Percentiles rank a stretch among this genome's conserved stretches.
These are phyloP conservation scores for Tetraselmis striata DNA, from an alignment of 139 green algal species.

Conservation along the genomic window DNA sequence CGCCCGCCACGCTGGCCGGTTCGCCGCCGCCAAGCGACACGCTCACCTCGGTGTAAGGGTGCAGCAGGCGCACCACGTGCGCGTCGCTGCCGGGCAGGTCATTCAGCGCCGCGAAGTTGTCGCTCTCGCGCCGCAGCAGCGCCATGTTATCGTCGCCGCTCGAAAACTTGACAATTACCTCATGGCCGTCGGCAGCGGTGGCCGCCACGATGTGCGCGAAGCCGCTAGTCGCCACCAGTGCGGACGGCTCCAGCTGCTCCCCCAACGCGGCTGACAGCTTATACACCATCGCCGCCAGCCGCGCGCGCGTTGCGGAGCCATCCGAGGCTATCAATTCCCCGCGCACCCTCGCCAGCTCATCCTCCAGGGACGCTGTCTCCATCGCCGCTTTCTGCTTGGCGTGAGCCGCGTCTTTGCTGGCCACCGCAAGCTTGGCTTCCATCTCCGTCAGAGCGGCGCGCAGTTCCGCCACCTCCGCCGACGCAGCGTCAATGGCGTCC, in stretches of 20 bases:
- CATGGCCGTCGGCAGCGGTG: not conserved
- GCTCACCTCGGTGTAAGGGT: not conserved
- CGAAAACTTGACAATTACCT: not conserved
- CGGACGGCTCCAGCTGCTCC: not conserved
- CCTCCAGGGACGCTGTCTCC: not conserved
- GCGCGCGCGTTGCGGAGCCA: not conserved
- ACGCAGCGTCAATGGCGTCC: no score
- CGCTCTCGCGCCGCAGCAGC: not conserved
- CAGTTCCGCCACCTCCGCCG: not conserved
- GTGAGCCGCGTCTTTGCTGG: not conserved
- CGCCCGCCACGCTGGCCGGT: not conserved
- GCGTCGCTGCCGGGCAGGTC: not conserved
- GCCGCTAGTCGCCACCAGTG: not conserved
- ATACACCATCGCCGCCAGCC: not conserved
- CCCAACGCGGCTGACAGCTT: not conserved
- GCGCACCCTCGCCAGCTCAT: not conserved
- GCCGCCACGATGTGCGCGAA: not conserved
- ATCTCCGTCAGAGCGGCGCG: not conserved
- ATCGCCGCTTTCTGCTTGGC: not conserved
- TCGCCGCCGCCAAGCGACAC: not conserved
- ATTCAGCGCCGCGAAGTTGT: not conserved
- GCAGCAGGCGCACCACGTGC: not conserved
- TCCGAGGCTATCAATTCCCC: not conserved
- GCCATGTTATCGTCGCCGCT: not conserved
- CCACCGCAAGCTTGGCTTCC: not conserved